Conservation (phyloP, 2,329 filamentous ascomycete genomes). For the Rosellinia necatrix region DNA sequence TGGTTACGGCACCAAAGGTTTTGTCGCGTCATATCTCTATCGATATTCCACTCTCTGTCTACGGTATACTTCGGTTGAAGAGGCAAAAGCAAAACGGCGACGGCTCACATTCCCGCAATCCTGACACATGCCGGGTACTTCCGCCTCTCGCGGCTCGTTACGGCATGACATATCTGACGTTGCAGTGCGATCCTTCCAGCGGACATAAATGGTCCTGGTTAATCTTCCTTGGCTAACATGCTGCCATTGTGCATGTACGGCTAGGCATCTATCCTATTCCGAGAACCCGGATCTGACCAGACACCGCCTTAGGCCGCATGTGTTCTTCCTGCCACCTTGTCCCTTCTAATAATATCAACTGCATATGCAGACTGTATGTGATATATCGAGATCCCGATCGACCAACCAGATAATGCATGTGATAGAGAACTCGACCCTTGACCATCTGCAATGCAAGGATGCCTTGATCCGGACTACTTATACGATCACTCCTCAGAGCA, state of each 20-base stretch:
- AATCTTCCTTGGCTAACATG: background rate
- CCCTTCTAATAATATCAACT: background rate
- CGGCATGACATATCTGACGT: background rate
- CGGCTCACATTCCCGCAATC: background rate
- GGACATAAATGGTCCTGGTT: background rate
- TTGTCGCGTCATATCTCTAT: no score
- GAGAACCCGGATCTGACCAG: conserved; percentile 8
- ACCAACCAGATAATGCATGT: conserved; percentile 11
- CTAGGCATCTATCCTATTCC: conserved; percentile 9
- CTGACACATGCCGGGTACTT: background rate
- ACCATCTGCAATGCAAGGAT: background rate
- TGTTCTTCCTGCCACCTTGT: background rate
- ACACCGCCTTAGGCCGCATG: background rate
- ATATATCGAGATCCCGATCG: conserved; percentile 14
- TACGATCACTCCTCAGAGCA: no score
- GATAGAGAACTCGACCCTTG: background rate
- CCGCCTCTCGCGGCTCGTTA: conserved; percentile 1
- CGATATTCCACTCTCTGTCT: no score
- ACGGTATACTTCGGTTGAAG: no score
- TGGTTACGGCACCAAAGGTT: no score
- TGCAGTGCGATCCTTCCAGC: background rate
- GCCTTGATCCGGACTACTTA: background rate
- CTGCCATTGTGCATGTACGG: background rate
- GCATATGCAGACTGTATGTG: conserved; percentile 2
- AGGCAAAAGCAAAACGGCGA: background rate